Evolutionary conservation across 1,284 basidiomycete genomes (phyloP).

Genomic region (Melampsora americana): DNA sequence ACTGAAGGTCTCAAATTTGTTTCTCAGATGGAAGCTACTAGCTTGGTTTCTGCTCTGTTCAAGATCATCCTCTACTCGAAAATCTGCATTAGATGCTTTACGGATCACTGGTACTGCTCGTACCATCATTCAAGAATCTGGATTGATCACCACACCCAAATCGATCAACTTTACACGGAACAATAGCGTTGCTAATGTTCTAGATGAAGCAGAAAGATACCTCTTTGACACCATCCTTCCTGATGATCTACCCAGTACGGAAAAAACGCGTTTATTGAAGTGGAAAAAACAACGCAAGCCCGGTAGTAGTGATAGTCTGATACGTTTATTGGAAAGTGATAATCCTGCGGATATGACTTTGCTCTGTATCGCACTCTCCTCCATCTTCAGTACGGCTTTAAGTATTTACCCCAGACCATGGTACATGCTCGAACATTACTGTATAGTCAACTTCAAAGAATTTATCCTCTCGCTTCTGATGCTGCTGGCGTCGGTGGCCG

Average conservation of each 20-base stretch:
- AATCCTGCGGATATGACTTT: slow-evolving; percentile 31
- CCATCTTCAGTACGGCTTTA: slow-evolving; percentile 36
- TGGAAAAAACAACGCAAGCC: slow-evolving; percentile 43
- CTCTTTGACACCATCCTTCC: slow-evolving; percentile 26
- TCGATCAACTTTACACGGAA: slow-evolving; percentile 15
- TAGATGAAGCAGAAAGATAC: slow-evolving; percentile 31
- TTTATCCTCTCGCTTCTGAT: slow-evolving; percentile 43
- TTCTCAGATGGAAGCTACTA: slow-evolving; percentile 35
- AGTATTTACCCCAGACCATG: slow-evolving; percentile 32
- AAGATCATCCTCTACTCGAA: slow-evolving; percentile 32
- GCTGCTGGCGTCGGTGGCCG: slow-evolving; percentile 39
- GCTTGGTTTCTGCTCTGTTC: slow-evolving; percentile 37
- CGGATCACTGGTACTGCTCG: slow-evolving; percentile 38
- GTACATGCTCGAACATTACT: slow-evolving; percentile 35
- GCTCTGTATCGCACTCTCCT: slow-evolving; percentile 32
- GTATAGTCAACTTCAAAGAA: slow-evolving; percentile 42
- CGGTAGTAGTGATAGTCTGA: slow-evolving; percentile 32
- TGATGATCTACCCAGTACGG: slow-evolving; percentile 35
- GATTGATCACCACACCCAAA: slow-evolving; percentile 20
- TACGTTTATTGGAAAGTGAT: slow-evolving; percentile 35
- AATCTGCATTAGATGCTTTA: slow-evolving; percentile 42
- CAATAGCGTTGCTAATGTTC: slow-evolving; percentile 27
- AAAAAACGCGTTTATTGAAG: slow-evolving; percentile 23
- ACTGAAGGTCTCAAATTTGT: slow-evolving; percentile 33
- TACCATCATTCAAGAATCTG: slow-evolving; percentile 34